Conservation (phyloP, 331 rosid genomes). For the Phaseolus coccineus region DNA sequence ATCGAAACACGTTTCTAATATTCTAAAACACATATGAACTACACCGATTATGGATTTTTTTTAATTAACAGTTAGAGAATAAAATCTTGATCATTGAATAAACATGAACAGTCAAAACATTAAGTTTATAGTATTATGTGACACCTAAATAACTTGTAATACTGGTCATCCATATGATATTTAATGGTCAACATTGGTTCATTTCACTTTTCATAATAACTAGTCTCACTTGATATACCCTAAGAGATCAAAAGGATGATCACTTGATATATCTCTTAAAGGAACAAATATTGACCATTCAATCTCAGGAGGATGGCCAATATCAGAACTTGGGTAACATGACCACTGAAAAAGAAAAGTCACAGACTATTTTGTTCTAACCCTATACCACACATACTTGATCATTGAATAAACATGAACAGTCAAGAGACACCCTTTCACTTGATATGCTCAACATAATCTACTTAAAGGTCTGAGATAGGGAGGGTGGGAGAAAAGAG, state of each 20-base stretch:
- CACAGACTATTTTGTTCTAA: not conserved
- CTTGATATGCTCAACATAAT: not conserved
- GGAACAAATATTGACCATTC: conserved; percentile 15
- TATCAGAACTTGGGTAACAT: not conserved
- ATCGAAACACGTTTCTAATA: not conserved
- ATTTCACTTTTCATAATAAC: not conserved
- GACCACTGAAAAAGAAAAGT: not conserved
- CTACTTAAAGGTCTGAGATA: not conserved
- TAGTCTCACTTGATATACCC: not conserved
- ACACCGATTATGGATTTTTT: not conserved
- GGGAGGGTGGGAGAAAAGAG: conserved; percentile 4
- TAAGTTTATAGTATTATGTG: not conserved
- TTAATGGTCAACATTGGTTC: not conserved
- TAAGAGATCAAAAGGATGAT: not conserved
- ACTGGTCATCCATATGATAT: not conserved
- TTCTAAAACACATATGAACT: not conserved
- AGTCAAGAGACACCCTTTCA: not conserved
- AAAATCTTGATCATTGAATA: not conserved
- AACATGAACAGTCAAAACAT: conserved; percentile 9
- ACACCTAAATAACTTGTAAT: not conserved
- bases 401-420: not conserved
- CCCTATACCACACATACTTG: conserved; percentile 18
- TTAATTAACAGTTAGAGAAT: not conserved
- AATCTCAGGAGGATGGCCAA: not conserved
- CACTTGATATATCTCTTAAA: not conserved